A percentile compares a stretch with the other conserved stretches of the same genome.
Conservation (phyloP, 2,329 filamentous ascomycete genomes). For the Botryosphaeria dothidea region DNA sequence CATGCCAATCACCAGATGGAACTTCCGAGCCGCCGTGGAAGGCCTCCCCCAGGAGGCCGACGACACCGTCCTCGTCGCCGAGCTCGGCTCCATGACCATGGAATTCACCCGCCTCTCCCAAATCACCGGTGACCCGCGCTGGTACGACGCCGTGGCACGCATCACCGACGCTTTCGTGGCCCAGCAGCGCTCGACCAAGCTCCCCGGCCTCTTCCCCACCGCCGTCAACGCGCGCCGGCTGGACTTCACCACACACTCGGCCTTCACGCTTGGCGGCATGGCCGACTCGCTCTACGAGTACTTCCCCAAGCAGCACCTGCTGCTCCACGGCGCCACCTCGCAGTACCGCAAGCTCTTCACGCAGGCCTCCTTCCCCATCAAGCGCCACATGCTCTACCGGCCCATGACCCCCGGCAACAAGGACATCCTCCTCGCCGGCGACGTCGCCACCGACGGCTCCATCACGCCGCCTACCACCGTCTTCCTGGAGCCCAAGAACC, state of each 20-base stretch:
- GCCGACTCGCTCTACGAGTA: slow-evolving; percentile 43
- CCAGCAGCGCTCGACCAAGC: slow-evolving; percentile 30
- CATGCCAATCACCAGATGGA: slow-evolving; percentile 47
- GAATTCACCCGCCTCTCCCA: slow-evolving; percentile 42
- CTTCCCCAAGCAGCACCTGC: slow-evolving; percentile 41
- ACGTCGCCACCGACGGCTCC: slow-evolving; percentile 30
- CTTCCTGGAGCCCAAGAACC: slow-evolving; percentile 22
- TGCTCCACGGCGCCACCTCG: slow-evolving; percentile 44
- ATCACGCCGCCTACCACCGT: slow-evolving; percentile 22
- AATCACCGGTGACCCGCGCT: slow-evolving; percentile 36
- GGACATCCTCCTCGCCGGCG: slow-evolving; percentile 32
- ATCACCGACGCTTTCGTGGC: slow-evolving; percentile 34
- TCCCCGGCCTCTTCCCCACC: slow-evolving; percentile 41
- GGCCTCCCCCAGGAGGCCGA: slow-evolving; percentile 41
- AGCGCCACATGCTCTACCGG: slow-evolving; percentile 51
- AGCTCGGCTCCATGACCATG: slow-evolving; percentile 47
- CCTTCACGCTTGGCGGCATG: slow-evolving; percentile 39
- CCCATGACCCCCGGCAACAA: slow-evolving; percentile 40
- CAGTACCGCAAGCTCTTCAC: slow-evolving; percentile 60
- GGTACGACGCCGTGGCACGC: slow-evolving; percentile 38
- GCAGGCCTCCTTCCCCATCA: slow-evolving; percentile 44
- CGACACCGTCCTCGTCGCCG: slow-evolving; percentile 45
- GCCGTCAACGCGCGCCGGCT: slow-evolving; percentile 38
- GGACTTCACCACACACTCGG: slow-evolving; percentile 29
- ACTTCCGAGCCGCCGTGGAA: slow-evolving; percentile 29